A percentile compares a stretch with the other conserved stretches of the same genome.
Conservation (phyloP, 139 green algal species). For the Micromonas pusilla region DNA sequence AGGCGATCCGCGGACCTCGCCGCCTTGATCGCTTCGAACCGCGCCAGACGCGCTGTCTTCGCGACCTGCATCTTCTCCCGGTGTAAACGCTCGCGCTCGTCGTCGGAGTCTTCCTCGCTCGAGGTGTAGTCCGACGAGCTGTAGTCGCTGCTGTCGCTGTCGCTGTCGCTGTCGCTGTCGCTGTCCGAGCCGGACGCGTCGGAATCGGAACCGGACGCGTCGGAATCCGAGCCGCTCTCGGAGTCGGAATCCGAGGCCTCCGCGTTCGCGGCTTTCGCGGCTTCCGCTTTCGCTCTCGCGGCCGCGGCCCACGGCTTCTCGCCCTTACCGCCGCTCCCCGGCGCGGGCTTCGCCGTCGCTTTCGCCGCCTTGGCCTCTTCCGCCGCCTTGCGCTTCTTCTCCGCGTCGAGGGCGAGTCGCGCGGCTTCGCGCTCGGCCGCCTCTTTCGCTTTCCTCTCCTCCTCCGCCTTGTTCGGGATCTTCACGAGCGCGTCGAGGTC, state of each 20-base stretch:
- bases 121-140: constrained; percentile 4
- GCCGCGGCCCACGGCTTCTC: constrained; percentile 10
- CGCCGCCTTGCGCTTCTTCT: background rate
- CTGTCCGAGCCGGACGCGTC: constrained; percentile 7
- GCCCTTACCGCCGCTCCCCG: background rate
- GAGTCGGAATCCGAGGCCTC: constrained; percentile 18
- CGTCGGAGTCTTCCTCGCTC: background rate
- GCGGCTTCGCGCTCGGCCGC: constrained; percentile 14
- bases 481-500: constrained; percentile 32
- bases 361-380: constrained; percentile 23
- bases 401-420: background rate
- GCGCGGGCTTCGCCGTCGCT: background rate
- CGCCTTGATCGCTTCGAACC: background rate
- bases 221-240: background rate
- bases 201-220: constrained; percentile 9
- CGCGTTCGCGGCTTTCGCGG: constrained; percentile 60
- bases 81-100: constrained; percentile 18
- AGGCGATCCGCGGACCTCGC: constrained; percentile 58
- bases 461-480: constrained; percentile 22
- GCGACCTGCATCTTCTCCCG: constrained; percentile 20
- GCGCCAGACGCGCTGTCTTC: constrained; percentile 1
- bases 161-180: constrained; percentile 20
- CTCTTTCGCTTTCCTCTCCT: constrained; percentile 10
- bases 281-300: constrained; percentile 44
- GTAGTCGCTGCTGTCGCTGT: constrained; percentile 28